A percentile compares a stretch with the other conserved stretches of the same genome.
Conservation (phyloP, 805 yeast species). For the Alloascoidea hylecoeti region DNA sequence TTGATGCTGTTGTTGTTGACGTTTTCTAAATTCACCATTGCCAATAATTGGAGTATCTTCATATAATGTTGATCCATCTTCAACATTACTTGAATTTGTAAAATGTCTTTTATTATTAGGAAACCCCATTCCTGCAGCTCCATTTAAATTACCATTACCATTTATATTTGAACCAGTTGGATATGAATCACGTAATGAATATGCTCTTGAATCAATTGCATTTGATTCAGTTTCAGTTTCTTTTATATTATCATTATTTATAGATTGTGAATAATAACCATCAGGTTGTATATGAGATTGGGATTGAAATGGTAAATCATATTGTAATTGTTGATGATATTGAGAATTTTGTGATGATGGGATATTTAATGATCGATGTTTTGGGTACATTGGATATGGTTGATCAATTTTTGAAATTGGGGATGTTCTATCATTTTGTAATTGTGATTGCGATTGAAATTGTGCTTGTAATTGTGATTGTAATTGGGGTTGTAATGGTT, state of each 20-base stretch:
- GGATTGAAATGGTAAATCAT: background rate
- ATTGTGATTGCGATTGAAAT: background rate
- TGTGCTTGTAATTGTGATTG: background rate
- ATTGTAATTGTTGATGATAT: background rate
- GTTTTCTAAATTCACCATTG: constrained; percentile 7
- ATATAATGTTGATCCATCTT: constrained; percentile 1
- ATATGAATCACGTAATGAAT: background rate
- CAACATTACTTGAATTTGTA: constrained; percentile 5
- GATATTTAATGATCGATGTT: background rate
- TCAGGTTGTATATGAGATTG: background rate
- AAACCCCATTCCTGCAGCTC: too few relatives aligned
- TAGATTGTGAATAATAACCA: background rate
- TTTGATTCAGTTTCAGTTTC: background rate
- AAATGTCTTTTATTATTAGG: constrained; percentile 7
- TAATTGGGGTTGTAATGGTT: constrained; percentile 1
- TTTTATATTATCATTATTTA: background rate
- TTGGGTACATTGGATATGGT: background rate
- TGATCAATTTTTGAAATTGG: background rate
- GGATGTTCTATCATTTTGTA: background rate
- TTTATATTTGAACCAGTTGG: too few relatives aligned
- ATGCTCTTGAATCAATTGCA: background rate
- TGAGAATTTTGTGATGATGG: background rate
- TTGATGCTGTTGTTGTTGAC: constrained; percentile 5
- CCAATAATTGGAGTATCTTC: background rate
- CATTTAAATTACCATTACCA: too few relatives aligned